phyloP scores from a whole-genome alignment of 2,329 filamentous ascomycete genomes.

The Fonsecaea erecta region DNA sequence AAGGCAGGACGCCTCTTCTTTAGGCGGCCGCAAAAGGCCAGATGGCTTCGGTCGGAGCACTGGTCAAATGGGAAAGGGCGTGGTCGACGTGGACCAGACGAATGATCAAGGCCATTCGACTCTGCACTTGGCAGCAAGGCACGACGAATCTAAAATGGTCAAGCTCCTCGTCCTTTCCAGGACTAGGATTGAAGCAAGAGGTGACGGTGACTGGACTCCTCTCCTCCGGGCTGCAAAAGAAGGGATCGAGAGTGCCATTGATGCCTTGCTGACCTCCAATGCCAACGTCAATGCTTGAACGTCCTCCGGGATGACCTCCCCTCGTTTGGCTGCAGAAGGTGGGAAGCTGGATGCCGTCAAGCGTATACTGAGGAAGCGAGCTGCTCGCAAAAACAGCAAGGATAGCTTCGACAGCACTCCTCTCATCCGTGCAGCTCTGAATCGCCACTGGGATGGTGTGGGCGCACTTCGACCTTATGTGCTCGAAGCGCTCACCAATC shows the following conservation, averaged over 20 bases:
- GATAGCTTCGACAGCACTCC: slow-evolving; percentile 52
- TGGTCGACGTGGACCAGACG: slow-evolving; percentile 49
- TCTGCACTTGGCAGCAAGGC: slow-evolving; percentile 56
- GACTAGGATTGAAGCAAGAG: slow-evolving; percentile 45
- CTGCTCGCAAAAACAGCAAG: slow-evolving; percentile 35
- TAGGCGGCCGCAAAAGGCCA: slow-evolving; percentile 65
- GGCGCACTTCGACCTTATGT: slow-evolving; percentile 43
- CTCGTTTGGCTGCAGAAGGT: slow-evolving; percentile 48
- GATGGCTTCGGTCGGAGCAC: slow-evolving; percentile 53
- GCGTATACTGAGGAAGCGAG: slow-evolving; percentile 18
- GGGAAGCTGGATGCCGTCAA: slow-evolving; percentile 46
- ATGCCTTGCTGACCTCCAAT: slow-evolving; percentile 46
- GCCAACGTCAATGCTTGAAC: slow-evolving; percentile 44
- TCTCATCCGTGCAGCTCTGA: slow-evolving; percentile 48
- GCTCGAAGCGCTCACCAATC: slow-evolving; percentile 44
- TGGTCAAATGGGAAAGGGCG: slow-evolving; percentile 44
- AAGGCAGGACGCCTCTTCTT: slow-evolving; percentile 59
- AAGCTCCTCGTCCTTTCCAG: slow-evolving; percentile 43
- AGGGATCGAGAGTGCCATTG: slow-evolving; percentile 52
- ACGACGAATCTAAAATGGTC: slow-evolving; percentile 45
- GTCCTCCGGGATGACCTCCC: slow-evolving; percentile 46
- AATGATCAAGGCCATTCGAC: slow-evolving; percentile 53
- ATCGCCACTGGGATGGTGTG: slow-evolving; percentile 47
- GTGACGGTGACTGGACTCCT: slow-evolving; percentile 57
- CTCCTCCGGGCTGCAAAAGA: slow-evolving; percentile 60